phyloP scores from a whole-genome alignment of 2,329 filamentous ascomycete species.

The Colletotrichum costaricense region DNA sequence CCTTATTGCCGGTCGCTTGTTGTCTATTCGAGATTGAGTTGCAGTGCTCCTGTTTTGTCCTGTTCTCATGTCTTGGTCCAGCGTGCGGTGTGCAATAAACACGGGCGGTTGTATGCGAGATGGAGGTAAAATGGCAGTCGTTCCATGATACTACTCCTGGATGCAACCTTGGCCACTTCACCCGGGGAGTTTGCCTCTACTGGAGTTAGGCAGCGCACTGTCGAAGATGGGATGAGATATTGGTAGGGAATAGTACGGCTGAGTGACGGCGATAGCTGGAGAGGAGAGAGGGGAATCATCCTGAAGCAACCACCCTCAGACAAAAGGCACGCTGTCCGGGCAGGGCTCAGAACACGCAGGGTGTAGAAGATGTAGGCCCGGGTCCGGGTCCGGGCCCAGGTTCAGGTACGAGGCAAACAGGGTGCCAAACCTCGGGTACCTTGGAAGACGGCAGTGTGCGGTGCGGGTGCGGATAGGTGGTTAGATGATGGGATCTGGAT shows the following conservation, averaged over 20 bases:
- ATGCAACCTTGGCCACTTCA: neutral
- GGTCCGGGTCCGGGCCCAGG: neutral
- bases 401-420: neutral
- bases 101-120: constrained; percentile 3
- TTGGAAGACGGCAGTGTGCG: neutral
- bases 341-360: neutral
- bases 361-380: neutral
- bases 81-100: neutral
- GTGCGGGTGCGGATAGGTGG: neutral
- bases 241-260: neutral
- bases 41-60: neutral
- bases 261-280: neutral
- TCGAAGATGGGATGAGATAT: neutral
- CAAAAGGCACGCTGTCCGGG: neutral
- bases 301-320: neutral
- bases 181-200: neutral
- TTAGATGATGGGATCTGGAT: neutral
- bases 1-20: neutral
- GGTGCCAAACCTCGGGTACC: constrained; percentile 8
- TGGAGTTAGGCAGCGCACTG: neutral
- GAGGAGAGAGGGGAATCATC: neutral
- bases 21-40: neutral
- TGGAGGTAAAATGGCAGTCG: neutral
- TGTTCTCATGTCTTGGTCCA: neutral
- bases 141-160: neutral